These are phyloP conservation scores for Colletotrichum aenigma DNA, from an alignment of 2,329 filamentous ascomycete species.

Conservation along the genomic window DNA sequence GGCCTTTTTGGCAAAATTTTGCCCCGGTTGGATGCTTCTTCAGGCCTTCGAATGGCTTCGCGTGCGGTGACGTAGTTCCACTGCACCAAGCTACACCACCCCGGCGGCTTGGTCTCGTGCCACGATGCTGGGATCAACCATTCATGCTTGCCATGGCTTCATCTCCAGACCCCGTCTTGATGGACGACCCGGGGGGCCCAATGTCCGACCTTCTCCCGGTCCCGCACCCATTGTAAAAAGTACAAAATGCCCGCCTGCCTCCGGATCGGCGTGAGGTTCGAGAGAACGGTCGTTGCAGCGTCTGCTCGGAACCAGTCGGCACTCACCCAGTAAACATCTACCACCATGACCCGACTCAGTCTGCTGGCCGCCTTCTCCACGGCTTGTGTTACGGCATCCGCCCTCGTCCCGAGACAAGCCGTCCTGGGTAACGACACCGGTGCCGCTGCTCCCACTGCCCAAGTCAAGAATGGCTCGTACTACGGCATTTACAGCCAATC, in stretches of 20 bases:
- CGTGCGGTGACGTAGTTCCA: slow-evolving; percentile 6
- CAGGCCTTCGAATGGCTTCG: neutral
- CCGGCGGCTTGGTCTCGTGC: slow-evolving; percentile 11
- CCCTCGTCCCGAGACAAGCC: slow-evolving; percentile 6
- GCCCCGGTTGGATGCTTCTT: neutral
- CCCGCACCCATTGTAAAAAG: neutral
- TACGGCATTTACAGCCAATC: slow-evolving; percentile 39
- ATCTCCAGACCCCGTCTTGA: neutral
- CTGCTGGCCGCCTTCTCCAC: slow-evolving; percentile 5
- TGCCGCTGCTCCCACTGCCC: neutral
- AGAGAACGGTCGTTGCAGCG: neutral
- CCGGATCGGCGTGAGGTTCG: neutral
- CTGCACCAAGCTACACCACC: neutral
- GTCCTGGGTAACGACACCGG: neutral
- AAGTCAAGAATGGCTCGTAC: slow-evolving; percentile 34
- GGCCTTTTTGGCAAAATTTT: neutral
- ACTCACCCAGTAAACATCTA: neutral
- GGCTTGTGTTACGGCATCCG: slow-evolving; percentile 10
- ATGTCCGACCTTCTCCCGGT: slow-evolving; percentile 3
- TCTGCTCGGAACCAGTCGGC: neutral
- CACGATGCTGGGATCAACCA: neutral
- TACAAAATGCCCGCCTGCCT: neutral
- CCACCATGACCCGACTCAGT: slow-evolving; percentile 5
- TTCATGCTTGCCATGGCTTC: slow-evolving; percentile 6
- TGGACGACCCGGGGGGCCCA: neutral